Conservation (phyloP, 331 rosid genomes). For the Prunus yedoensis region DNA sequence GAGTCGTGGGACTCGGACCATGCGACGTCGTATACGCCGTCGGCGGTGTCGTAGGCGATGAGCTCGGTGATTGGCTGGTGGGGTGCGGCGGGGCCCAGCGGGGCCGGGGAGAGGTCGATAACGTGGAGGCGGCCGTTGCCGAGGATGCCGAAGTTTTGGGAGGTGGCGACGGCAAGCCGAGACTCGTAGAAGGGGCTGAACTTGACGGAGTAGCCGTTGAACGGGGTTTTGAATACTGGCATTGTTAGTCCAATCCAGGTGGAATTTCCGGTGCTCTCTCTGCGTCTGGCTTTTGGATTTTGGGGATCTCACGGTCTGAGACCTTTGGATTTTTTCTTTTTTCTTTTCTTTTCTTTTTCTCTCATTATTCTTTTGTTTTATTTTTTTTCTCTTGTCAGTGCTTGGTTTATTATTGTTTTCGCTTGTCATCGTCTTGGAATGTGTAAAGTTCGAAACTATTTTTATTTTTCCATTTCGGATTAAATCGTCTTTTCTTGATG, state of each 20-base stretch:
- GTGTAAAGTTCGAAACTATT: not conserved
- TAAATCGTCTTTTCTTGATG: not conserved
- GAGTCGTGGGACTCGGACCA: slow-evolving; percentile 79
- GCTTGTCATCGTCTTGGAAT: not conserved
- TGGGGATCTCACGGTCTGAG: not conserved
- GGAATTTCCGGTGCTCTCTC: not conserved
- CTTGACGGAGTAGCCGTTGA: slow-evolving; percentile 88
- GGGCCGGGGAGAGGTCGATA: slow-evolving; percentile 61
- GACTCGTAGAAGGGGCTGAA: slow-evolving; percentile 94
- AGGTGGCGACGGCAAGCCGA: slow-evolving; percentile 86
- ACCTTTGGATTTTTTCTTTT: not conserved
- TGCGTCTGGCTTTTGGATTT: not conserved
- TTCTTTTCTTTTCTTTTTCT: not conserved
- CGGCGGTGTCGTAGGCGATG: slow-evolving; percentile 22
- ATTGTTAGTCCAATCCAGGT: slow-evolving; percentile 21
- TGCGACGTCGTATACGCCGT: slow-evolving; percentile 22
- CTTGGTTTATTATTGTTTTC: not conserved
- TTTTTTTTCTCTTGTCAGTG: not conserved
- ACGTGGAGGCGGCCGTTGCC: slow-evolving; percentile 94
- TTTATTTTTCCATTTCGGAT: no score
- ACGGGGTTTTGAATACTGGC: slow-evolving; percentile 87
- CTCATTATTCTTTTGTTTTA: not conserved
- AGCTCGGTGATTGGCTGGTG: slow-evolving; percentile 49
- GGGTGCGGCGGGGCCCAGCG: slow-evolving; percentile 24
- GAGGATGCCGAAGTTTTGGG: slow-evolving; percentile 93